Percentiles rank a stretch among this genome's conserved stretches.
Evolutionary conservation across 257 asterid species (phyloP).

Genomic region (Solanum appendiculatum): DNA sequence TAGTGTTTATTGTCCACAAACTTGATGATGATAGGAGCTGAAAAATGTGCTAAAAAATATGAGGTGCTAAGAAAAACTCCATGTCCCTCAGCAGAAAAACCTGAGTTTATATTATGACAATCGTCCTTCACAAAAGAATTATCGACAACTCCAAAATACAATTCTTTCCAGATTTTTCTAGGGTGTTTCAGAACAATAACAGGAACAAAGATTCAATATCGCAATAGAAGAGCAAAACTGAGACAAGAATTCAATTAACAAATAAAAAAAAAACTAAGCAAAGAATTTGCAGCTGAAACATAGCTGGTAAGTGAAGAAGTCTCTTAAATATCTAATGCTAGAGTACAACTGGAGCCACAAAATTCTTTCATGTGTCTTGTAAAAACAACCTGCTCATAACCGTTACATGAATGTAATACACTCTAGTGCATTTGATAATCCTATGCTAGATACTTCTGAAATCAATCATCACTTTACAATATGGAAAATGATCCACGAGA

Average conservation of each 20-base stretch:
- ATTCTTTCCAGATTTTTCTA: background rate
- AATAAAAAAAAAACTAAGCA: background rate
- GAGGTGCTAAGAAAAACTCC: too few species aligned
- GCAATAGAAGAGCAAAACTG: too few species aligned
- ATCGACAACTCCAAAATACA: background rate
- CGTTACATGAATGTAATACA: conserved; percentile 1
- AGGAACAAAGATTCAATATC: background rate
- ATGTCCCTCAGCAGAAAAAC: too few species aligned
- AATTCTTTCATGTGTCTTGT: background rate
- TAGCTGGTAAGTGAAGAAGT: background rate
- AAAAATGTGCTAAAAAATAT: background rate
- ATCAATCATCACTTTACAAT: background rate
- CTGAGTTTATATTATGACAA: too few species aligned
- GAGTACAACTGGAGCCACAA: background rate
- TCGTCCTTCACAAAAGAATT: background rate
- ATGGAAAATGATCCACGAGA: background rate
- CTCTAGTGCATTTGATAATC: background rate
- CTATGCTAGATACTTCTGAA: background rate
- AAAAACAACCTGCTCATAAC: background rate
- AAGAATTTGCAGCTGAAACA: background rate
- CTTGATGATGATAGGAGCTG: background rate
- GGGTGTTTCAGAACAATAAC: background rate
- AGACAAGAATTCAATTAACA: background rate
- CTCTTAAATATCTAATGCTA: background rate
- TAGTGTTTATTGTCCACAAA: background rate